Evolutionary conservation across 225 moss, liverwort and hornwort genomes (phyloP).

Genomic region (Pleurozium schreberi): DNA sequence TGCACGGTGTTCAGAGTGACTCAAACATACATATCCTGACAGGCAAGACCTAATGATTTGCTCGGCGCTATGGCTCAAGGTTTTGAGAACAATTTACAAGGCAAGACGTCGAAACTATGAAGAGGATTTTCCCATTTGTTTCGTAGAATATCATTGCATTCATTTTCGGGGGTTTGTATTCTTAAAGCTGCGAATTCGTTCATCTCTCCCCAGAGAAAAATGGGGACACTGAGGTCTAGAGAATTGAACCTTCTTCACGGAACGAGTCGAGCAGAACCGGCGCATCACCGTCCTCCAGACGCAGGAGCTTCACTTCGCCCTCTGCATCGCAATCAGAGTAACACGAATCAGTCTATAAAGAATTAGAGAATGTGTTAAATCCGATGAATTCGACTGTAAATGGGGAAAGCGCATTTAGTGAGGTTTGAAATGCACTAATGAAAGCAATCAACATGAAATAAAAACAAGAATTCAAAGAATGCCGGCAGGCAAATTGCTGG

Average conservation of each 20-base stretch:
- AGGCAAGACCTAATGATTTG: background rate
- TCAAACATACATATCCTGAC: background rate
- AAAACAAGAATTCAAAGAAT: background rate
- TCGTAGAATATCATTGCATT: background rate
- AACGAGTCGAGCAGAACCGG: slow-evolving; percentile 43
- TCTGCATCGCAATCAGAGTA: slow-evolving; percentile 5
- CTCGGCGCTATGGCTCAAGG: background rate
- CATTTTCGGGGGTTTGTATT: background rate
- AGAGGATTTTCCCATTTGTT: background rate
- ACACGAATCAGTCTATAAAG: background rate
- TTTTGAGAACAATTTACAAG: background rate
- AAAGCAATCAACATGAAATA: background rate
- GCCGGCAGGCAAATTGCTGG: background rate
- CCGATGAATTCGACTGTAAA: background rate
- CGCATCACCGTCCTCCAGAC: slow-evolving; percentile 22
- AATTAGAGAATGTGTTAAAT: background rate
- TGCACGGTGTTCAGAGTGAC: background rate
- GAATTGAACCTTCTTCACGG: slow-evolving; percentile 20
- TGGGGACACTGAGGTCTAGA: background rate
- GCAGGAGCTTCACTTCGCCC: slow-evolving; percentile 32
- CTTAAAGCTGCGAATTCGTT: background rate
- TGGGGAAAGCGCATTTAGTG: background rate
- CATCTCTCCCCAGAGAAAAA: background rate
- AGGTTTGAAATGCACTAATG: background rate
- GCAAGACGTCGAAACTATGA: background rate